Conservation (phyloP, 176 grass and related monocot species). For the Pontederia paniculata region DNA sequence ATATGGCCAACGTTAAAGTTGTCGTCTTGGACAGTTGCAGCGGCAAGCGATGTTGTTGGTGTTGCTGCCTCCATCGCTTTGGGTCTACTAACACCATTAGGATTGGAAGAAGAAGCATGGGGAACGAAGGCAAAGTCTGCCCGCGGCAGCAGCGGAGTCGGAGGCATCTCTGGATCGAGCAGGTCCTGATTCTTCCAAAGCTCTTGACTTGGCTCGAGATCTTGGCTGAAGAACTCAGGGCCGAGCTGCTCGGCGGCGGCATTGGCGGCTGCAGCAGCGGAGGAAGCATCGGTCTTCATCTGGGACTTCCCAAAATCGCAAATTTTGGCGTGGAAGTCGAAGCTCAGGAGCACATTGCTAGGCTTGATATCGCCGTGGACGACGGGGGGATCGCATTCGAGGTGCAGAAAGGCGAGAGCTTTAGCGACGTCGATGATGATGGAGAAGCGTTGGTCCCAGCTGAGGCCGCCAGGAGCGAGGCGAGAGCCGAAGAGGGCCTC, state of each 20-base stretch:
- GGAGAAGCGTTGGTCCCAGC: constrained; percentile 39
- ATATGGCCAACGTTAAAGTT: constrained; percentile 3
- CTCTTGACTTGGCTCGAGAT: constrained; percentile 51
- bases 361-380: constrained; percentile 91
- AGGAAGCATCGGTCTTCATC: constrained; percentile 36
- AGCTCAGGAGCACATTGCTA: constrained; percentile 69
- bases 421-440: constrained; percentile 42
- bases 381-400: constrained; percentile 53
- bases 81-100: neutral
- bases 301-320: constrained; percentile 77
- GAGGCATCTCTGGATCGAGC: constrained; percentile 1
- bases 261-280: neutral
- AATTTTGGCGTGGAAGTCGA: constrained; percentile 56
- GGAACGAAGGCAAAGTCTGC: neutral
- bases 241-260: neutral
- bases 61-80: constrained; percentile 10
- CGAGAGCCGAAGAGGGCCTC: constrained; percentile 25
- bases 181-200: constrained; percentile 16
- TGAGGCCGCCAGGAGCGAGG: constrained; percentile 12
- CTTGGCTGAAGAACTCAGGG: constrained; percentile 68
- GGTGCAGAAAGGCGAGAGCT: constrained; percentile 64
- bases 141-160: no score
- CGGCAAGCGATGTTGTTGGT: neutral
- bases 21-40: neutral
- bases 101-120: constrained; percentile 6